Evolutionary conservation across 2,329 filamentous ascomycete species (phyloP).

Genomic region (Westerdykella ornata): DNA sequence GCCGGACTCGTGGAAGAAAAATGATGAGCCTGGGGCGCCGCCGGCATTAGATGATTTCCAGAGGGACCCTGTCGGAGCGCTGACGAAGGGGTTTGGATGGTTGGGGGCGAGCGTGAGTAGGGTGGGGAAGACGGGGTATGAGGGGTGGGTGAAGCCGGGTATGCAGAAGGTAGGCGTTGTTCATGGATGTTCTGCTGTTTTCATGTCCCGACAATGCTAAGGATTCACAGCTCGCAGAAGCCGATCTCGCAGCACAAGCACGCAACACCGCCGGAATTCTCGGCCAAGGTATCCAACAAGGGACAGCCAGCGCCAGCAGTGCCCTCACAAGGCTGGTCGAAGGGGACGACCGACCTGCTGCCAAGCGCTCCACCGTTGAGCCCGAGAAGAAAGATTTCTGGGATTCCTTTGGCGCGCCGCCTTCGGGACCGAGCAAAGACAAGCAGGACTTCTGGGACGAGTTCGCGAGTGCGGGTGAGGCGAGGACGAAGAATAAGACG

Average conservation of each 20-base stretch:
- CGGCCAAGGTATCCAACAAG: constrained; percentile 57
- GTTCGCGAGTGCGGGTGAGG: constrained; percentile 35
- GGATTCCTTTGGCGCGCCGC: constrained; percentile 76
- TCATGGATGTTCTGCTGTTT: not conserved
- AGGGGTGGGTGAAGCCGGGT: constrained; percentile 86
- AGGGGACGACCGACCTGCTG: constrained; percentile 45
- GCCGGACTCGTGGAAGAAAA: constrained; percentile 48
- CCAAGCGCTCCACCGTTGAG: constrained; percentile 37
- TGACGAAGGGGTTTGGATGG: constrained; percentile 93
- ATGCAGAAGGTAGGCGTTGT: constrained; percentile 68
- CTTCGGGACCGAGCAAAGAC: constrained; percentile 42
- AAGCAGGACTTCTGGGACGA: constrained; percentile 52
- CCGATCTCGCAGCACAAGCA: constrained; percentile 52
- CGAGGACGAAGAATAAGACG: constrained; percentile 26
- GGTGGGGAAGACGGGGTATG: constrained; percentile 85
- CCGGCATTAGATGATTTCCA: constrained; percentile 82
- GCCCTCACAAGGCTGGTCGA: constrained; percentile 85
- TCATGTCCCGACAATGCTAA: constrained; percentile 15
- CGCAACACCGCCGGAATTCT: constrained; percentile 49
- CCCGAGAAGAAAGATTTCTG: constrained; percentile 76
- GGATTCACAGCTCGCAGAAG: constrained; percentile 61
- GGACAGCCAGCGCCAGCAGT: constrained; percentile 68
- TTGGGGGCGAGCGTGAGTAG: constrained; percentile 81
- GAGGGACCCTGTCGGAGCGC: constrained; percentile 77
- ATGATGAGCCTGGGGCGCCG: constrained; percentile 41